Base-by-base conservation (phyloP, 23 red algal genomes). In the Gracilaria gracilis region DNA sequence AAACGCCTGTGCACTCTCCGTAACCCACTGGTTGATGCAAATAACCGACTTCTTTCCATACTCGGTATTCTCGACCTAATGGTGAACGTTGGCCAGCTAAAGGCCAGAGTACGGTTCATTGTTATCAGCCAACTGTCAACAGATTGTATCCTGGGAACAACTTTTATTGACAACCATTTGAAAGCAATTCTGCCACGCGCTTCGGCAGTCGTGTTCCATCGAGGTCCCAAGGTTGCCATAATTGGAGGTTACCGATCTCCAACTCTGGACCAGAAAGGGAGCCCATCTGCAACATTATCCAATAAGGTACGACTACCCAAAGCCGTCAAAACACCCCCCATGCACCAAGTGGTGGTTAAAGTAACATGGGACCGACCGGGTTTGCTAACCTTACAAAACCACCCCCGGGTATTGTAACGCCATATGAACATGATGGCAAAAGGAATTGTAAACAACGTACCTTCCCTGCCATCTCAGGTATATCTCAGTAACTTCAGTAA, bases 91-190 rank as follows among this genome's bases (percentile, higher is more conserved):
- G 34, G n/a, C 0, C 19, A 61, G 25, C 51, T 34, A 32, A 4
- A 82, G 61, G 49, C 5, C 36, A 37, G 13, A 0, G 4, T 59
- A 23, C 48, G 20, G 13, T 59, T 82, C 25, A 57, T 82, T 15
- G 25, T 82, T 0, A 44, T 53, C 48, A 21, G 32, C 57, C 51
- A 82, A 34, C 49, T 82, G 13, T 48, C 78, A 17, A 20, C 57
- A 14, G 51, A 59, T 9, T 57, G 78, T 49, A 82, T 82, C 19
- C 50, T 58, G 5, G 57, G 21, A 4, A 82, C 78, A 25, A 59
- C 57, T 19, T 82, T 82, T 82, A 57, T 82, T 15, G 78, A 61
- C 50, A 8, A 34, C 9, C 78, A 82, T 23, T 4, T 82, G 4
- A 48, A 49, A 14, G 78, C 48, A 11, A 82, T 82, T 33, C 9